Conservation (phyloP, 2,329 filamentous ascomycete species). For the Penicillium sp. region DNA sequence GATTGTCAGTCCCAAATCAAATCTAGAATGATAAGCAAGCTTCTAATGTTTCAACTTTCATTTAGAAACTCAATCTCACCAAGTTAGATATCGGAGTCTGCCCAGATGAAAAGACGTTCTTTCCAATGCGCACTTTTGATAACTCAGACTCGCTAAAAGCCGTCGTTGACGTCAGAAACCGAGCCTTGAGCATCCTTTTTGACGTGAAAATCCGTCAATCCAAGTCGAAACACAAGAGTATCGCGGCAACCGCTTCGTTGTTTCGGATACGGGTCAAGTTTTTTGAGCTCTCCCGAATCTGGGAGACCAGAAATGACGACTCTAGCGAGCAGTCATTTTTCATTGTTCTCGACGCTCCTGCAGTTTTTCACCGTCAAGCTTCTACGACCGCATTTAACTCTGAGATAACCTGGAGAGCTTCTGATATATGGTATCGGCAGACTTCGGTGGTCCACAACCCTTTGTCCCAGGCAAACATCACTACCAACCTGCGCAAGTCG, state of each 20-base stretch:
- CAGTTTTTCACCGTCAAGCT: conserved; percentile 46
- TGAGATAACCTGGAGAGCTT: conserved; percentile 54
- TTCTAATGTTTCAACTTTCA: background rate
- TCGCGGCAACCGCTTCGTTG: conserved; percentile 12
- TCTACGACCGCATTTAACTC: conserved; percentile 43
- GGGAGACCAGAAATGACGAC: conserved; percentile 30
- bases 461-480: conserved; percentile 31
- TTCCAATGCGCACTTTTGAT: conserved; percentile 55
- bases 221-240: too few relatives aligned
- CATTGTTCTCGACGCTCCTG: conserved; percentile 44
- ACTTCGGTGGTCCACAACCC: conserved; percentile 59
- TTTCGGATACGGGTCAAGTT: conserved; percentile 50
- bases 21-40: background rate
- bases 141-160: conserved; percentile 30
- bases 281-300: conserved; percentile 40
- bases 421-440: conserved; percentile 62
- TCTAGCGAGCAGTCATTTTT: conserved; percentile 32
- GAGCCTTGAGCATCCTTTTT: conserved; percentile 50
- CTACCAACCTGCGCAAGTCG: conserved; percentile 50
- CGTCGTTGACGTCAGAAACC: conserved; percentile 44
- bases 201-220: conserved; percentile 24
- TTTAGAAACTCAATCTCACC: conserved; percentile 45
- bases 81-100: conserved; percentile 65
- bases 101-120: conserved; percentile 56
- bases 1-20: conserved; percentile 27